A percentile compares a stretch with the other conserved stretches of the same genome.
Evolutionary conservation across 75 land plant species (phyloP).

Genomic region (Adiantum capillusveneris): DNA sequence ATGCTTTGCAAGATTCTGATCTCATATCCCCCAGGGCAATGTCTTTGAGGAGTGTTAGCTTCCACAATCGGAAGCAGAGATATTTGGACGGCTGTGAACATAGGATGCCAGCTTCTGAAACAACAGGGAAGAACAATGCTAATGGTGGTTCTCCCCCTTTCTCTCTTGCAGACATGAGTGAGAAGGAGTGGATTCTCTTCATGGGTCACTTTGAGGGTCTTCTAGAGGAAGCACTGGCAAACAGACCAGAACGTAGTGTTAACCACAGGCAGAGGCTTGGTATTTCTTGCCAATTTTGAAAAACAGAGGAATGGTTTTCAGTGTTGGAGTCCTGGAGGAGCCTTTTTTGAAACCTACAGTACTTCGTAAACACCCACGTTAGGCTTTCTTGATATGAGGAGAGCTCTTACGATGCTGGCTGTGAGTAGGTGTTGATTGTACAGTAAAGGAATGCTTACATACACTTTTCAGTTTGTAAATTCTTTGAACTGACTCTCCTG

Average conservation of each 20-base stretch:
- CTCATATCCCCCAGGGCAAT: background rate
- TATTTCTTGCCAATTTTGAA: conserved; percentile 27
- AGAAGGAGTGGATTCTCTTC: conserved; percentile 11
- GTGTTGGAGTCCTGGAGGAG: background rate
- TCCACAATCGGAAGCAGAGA: conserved; percentile 1
- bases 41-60: background rate
- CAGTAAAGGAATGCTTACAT: too few relatives aligned
- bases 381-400: too few relatives aligned
- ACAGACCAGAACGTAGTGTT: background rate
- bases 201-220: conserved; percentile 16
- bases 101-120: conserved; percentile 7
- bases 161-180: conserved; percentile 20
- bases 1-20: background rate
- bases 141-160: conserved; percentile 4
- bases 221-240: conserved; percentile 13
- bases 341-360: background rate
- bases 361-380: background rate
- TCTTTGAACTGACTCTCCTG: too few relatives aligned
- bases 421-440: too few relatives aligned
- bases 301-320: background rate
- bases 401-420: too few relatives aligned
- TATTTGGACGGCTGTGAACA: conserved; percentile 2
- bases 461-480: too few relatives aligned
- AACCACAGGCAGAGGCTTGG: conserved; percentile 20
- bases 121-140: conserved; percentile 1